Evolutionary conservation across 2,329 filamentous ascomycete genomes (phyloP).

Genomic region (Geosmithia putterillii): DNA sequence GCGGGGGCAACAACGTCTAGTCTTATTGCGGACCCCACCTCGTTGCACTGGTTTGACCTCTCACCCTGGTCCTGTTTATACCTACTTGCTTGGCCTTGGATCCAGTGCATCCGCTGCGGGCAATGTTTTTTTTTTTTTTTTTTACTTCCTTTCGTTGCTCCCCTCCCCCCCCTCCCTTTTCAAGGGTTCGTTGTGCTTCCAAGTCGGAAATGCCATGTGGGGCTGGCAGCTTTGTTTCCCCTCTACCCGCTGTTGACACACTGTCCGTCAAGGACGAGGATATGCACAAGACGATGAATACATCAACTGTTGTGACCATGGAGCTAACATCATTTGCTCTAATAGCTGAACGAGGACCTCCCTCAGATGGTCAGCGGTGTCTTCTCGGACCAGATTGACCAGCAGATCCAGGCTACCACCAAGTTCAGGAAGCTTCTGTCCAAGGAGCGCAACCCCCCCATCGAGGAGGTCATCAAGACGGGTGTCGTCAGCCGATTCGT

Average conservation of each 20-base stretch:
- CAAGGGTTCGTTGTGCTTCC: background rate
- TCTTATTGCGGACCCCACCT: slow-evolving; percentile 16
- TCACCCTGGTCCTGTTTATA: background rate
- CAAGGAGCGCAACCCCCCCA: slow-evolving; percentile 97
- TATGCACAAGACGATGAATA: background rate
- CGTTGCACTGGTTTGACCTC: slow-evolving; percentile 4
- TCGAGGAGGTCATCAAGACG: slow-evolving; percentile 98
- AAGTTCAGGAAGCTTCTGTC: slow-evolving; percentile 97
- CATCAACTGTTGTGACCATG: background rate
- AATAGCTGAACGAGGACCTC: slow-evolving; percentile 88
- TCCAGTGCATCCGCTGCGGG: background rate
- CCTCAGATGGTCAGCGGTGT: slow-evolving; percentile 96
- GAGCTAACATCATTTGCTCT: background rate
- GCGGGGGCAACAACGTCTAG: slow-evolving; percentile 10
- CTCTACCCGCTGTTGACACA: background rate
- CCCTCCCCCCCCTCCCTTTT: background rate
- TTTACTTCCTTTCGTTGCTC: no score
- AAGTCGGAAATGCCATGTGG: background rate
- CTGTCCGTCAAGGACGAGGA: no score
- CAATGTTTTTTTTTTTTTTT: background rate
- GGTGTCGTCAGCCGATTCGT: slow-evolving; percentile 96
- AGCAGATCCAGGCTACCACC: slow-evolving; percentile 93
- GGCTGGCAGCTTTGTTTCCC: background rate
- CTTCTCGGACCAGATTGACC: slow-evolving; percentile 97
- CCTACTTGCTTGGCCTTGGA: background rate